Evolutionary conservation across 2,329 filamentous ascomycete species (phyloP), one percentile per base, ranked within the genome.

Genomic region (Penicillium sp.): DNA sequence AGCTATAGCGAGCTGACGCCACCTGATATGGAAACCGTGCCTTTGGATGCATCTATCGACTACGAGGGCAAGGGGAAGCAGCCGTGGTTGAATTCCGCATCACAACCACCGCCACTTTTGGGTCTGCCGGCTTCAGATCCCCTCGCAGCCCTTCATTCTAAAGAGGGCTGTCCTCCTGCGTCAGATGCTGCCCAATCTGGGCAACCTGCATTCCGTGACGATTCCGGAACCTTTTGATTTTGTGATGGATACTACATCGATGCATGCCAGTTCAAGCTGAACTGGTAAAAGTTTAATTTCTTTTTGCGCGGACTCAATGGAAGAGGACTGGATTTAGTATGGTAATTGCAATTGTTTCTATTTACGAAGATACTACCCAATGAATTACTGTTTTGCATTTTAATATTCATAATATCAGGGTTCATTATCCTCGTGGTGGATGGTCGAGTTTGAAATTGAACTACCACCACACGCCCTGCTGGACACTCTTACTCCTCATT

Each of bases 1-100:
- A 70, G 68, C 40, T 76, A 77, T 60, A 73, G 71, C n/a, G 72
- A 75, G 35, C 59, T 78, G 42, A 68, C 73, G 24, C 63, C 73
- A 28, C 74, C 73, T 37, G 67, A 65, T 47, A 60, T 79, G 40
- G 71, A 75, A 56, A 69, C 53, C 1, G 53, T 77, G 47, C 66
- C 68, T 33, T 66, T 73, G 42, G 67, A 67, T 30, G 64, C 57
- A 17, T 37, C 61, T 6, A 63, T 58, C 28, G 60, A 57, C 7
- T 61, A 53, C 53, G 63, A 64, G 51, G 56, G 54, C 22, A 65
- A 54, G 24, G 63, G 59, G 13, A 60, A 62, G 33, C 63, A 66
- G 60, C 61, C 53, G 47, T 70, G 68, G 68, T 40, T 58, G 63
- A 66, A 62, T 42, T 50, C 45, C 26, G 22, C n/a, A 37, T 61